Conservation (phyloP, 306 rosid genomes). For the Astragalus membranaceus region DNA sequence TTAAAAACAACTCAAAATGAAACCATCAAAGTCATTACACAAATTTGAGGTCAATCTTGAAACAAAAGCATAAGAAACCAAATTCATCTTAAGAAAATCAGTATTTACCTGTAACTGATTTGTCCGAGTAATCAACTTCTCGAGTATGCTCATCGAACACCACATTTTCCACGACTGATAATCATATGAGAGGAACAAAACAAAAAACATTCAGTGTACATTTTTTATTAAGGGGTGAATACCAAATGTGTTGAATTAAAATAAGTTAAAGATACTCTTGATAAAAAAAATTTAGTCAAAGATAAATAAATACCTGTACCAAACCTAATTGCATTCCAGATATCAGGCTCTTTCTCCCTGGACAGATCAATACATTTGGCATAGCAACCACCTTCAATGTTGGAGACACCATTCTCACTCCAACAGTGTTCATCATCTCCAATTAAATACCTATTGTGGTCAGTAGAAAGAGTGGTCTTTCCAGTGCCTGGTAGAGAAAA, state of each 20-base stretch:
- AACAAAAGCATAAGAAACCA: neutral
- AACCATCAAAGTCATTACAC: constrained; percentile 9
- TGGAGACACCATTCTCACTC: constrained; percentile 75
- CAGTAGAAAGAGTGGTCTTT: constrained; percentile 82
- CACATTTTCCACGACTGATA: constrained; percentile 79
- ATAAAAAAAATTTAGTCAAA: neutral
- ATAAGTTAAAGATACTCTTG: too few relatives aligned
- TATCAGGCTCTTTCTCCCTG: constrained; percentile 77
- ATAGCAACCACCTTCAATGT: constrained; percentile 96
- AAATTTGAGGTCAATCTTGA: constrained; percentile 6
- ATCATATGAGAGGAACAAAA: neutral
- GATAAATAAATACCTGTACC: constrained; percentile 61
- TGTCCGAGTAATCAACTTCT: constrained; percentile 79
- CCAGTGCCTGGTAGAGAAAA: constrained; percentile 51
- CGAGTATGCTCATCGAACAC: constrained; percentile 79
- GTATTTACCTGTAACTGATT: constrained; percentile 67
- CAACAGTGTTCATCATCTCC: constrained; percentile 95
- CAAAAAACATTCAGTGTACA: neutral
- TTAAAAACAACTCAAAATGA: too few relatives aligned
- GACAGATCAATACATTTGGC: constrained; percentile 90
- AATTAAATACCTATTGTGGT: constrained; percentile 65
- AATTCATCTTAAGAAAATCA: neutral
- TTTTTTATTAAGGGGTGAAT: neutral
- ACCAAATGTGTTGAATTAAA: neutral
- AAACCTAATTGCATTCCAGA: constrained; percentile 85